Evolutionary conservation across 768 basidiomycete species (phyloP), one percentile per base, ranked within the genome.

Genomic region (Suillus hirtellus): DNA sequence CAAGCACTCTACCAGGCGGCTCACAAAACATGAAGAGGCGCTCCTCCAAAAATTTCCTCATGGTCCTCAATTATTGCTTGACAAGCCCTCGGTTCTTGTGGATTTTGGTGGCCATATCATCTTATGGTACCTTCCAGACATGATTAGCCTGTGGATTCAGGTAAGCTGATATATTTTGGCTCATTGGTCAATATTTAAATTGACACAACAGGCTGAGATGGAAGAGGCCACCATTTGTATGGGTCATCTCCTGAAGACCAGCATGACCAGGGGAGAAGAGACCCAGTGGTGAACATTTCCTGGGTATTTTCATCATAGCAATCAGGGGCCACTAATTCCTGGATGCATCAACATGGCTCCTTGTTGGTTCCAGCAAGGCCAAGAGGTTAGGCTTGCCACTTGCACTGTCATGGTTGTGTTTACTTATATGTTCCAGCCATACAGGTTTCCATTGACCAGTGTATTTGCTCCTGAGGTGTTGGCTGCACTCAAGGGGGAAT

Each of bases 401-500:
- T 31, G 3, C 15, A 15, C 14, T 6, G 5, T 1, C 0, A 14
- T 40, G 6, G 5, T 0, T 6, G 0, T 40, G 1, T 14, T 40
- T 1, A 40, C 5, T 14, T 4, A 40, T 5, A 4, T 6, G 5
- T 40, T 40, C 1, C 14, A 40, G 40, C 40, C 15, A 15, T 1
- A 21, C 6, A 21, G n/a, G 1, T 21, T 47, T 12, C 46, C 11
- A 2, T 5, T 14, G 1, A 1, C 12, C 6, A 3, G 5, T 24
- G 21, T 1, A 3, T 49, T 49, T 1, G 2, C 12, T 12, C 47
- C 47, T 0, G 47, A 49, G 47, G 47, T 49, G 47, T 49, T 2
- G 2, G 12, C 47, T 1, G 8, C 14, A 0, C 12, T 49, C 2
- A 49, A 24, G 12, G 47, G 47, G 5, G 5, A 24, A 12, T 5